Conservation (phyloP, 176 grass and related monocot species). For the Panicum miliaceum region DNA sequence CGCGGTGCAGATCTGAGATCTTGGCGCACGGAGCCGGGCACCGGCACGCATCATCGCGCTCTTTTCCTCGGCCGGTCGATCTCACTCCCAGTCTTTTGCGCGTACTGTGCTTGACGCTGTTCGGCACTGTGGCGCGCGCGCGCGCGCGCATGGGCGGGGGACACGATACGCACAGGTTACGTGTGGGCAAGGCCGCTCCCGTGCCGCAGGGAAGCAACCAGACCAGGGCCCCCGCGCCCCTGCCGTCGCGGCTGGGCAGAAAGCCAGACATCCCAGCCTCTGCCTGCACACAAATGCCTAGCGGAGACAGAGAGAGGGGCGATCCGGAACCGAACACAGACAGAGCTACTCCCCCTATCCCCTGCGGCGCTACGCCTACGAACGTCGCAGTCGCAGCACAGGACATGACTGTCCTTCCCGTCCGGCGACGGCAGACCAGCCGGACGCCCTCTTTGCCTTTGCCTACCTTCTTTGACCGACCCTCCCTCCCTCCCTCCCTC, state of each 20-base stretch:
- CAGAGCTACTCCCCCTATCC: neutral
- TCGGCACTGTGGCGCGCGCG: slow-evolving; percentile 30
- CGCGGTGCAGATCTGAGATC: neutral
- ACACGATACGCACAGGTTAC: slow-evolving; percentile 46
- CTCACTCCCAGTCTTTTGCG: neutral
- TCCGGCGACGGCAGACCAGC: slow-evolving; percentile 48
- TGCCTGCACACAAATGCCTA: neutral
- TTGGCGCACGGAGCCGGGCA: neutral
- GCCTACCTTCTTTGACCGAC: slow-evolving; percentile 33
- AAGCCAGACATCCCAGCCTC: neutral
- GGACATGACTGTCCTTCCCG: slow-evolving; percentile 35
- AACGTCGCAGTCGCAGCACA: slow-evolving; percentile 14
- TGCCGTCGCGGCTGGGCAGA: slow-evolving; percentile 18
- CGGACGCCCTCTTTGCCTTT: slow-evolving; percentile 15
- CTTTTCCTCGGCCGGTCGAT: slow-evolving; percentile 17
- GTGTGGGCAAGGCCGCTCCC: slow-evolving; percentile 49
- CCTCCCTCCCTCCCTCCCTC: no score
- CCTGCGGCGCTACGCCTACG: neutral
- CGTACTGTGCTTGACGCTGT: neutral
- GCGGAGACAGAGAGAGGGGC: neutral
- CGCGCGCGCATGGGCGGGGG: slow-evolving; percentile 5
- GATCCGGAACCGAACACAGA: neutral
- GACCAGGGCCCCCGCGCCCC: neutral
- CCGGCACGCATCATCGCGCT: slow-evolving; percentile 8
- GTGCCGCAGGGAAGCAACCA: slow-evolving; percentile 45